Evolutionary conservation across 2,329 filamentous ascomycete genomes (phyloP), one percentile per base, ranked within the genome.

Genomic region (Grosmannia clavigera): DNA sequence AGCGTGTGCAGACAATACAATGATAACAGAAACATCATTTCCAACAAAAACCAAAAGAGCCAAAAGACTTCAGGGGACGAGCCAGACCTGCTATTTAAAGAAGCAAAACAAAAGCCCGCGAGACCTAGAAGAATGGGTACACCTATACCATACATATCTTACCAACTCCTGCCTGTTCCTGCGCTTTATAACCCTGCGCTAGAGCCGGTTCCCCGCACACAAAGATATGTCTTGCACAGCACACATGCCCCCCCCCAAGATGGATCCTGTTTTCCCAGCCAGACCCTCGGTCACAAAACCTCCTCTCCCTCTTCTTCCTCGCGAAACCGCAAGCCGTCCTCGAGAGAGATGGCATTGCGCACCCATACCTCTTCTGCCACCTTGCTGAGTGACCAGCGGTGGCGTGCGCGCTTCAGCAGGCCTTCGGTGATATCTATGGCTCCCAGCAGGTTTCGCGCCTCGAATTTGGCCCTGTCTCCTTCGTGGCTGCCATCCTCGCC

Each of bases 401-500:
- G 88, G 55, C 88, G 84, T 2, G 88, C 89, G 63, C 95, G 85
- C 73, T 89, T 92, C 60, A 99, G 73, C 22, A 97, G 73, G 0
- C 85, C 88, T 69, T 96, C 92, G 0, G 95, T 92, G 59, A 91
- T 87, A 52, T 84, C 78, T 74, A 87, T 87, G 7, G 90, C 92
- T 0, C 89, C 90, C 46, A 84, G 78, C 58, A 95, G 80, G 1
- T 81, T 86, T 57, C 76, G 77, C 6, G 81, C 83, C 61, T 81
- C 81, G 64, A 86, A 85, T 63, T 81, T 84, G 66, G 58, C 38
- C 2, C n/a, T 3, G 65, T 82, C 78, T 3, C 78, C 79, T 56
- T 96, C 90, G 78, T 95, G 94, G 59, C 96, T 90, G 43, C 90
- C 91, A 60, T 95, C 88, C 12, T 87, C 84, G 61, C 91, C 86